Evolutionary conservation across 148 eudicot species (phyloP).

Genomic region (Vaccinium macrocarpon): DNA sequence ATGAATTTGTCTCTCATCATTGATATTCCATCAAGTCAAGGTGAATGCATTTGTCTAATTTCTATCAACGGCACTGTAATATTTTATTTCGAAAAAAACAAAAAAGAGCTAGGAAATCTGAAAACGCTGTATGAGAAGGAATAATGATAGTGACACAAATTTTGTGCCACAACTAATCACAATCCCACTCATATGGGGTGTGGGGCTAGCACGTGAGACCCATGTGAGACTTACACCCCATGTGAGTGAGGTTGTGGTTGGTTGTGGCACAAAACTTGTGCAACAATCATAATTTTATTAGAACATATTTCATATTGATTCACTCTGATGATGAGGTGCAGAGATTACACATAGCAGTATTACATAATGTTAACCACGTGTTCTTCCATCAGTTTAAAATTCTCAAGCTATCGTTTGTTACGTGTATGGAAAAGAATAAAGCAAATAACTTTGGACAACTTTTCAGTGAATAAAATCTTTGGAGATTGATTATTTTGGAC

Average conservation of each 20-base stretch:
- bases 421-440: not conserved
- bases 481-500: no score
- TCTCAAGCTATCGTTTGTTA: not conserved
- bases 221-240: no score
- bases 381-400: not conserved
- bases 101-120: not conserved
- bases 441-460: not conserved
- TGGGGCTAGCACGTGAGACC: no score
- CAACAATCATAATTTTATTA: no score
- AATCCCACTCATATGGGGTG: no score
- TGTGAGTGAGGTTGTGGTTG: no score
- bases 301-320: not conserved
- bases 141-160: no score
- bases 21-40: not conserved
- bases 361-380: not conserved
- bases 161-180: no score
- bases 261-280: no score
- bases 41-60: not conserved
- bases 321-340: not conserved
- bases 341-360: not conserved
- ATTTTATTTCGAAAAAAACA: no score
- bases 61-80: not conserved
- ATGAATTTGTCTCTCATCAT: not conserved
- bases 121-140: not conserved
- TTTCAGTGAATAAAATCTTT: no score